Base-by-base conservation (phyloP, 2,329 filamentous ascomycete species). In the Chrysoporthe puriensis region DNA sequence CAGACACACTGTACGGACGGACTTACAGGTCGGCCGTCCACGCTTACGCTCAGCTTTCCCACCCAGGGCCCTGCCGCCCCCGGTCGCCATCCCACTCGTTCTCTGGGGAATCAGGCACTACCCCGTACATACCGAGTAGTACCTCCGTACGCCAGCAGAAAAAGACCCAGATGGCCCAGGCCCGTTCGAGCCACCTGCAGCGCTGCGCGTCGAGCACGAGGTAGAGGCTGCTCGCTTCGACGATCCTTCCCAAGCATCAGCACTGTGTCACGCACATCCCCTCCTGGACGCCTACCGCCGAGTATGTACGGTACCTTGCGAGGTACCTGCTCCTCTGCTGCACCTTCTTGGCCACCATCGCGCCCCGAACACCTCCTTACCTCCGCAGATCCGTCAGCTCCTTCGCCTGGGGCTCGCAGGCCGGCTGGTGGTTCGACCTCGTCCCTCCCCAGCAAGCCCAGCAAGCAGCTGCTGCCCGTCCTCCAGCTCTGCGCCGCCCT, bases 31-130 rank as follows among this genome's bases (percentile, higher is more conserved):
- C 16, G 32, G 50, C 14, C 50, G 32, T 34, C 32, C 26, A 54
- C 50, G 50, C 50, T 32, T 32, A 32, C 50, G 50, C 50, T 32
- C 50, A 54, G 26, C 50, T 54, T 54, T 13, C 50, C 50, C 32
- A 9, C 36, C 36, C 36, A 40, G 9, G 50, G 50, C 21, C 50
- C 50, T 54, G 50, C 50, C 50, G 50, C 26, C 50, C 50, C 50
- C 50, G 21, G 50, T 21, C 48, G 26, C 32, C 59, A 61, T 44
- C 54, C 52, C 63, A 56, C 62, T 56, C 54, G 43, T 42, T 34
- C 50, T 16, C 57, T 65, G 63, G 66, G 65, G 62, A 67, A 68
- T 68, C 67, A 68, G 66, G 59, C 66, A 63, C 68, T 68, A 66
- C 68, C 68, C 66, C 68, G 68, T 66, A 63, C 59, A 56, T 66